These are phyloP conservation scores for Naegleria lovaniensis DNA, from an alignment of 208 protist species.

Conservation along the genomic window DNA sequence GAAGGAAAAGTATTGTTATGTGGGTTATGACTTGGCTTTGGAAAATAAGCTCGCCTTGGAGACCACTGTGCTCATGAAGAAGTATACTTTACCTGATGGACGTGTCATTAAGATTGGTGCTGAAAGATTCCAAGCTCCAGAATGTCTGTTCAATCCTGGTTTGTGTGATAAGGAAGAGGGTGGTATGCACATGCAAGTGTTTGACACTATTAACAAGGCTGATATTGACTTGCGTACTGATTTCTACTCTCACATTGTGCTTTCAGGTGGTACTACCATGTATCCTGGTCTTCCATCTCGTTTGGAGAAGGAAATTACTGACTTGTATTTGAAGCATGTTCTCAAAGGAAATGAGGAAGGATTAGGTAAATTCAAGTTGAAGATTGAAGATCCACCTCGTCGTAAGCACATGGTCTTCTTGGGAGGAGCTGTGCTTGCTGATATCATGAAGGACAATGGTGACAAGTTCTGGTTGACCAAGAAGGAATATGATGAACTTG, in stretches of 20 bases:
- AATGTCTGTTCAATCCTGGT: background rate
- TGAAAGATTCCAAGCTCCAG: background rate
- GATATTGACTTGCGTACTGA: conserved; percentile 67
- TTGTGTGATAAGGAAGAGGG: conserved; percentile 56
- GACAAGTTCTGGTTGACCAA: conserved; percentile 57
- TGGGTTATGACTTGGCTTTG: background rate
- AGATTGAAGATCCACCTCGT: conserved; percentile 42
- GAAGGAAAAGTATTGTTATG: background rate
- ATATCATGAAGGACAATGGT: conserved; percentile 40
- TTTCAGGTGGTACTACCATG: conserved; percentile 91
- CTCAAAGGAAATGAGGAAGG: background rate
- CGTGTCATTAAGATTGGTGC: background rate
- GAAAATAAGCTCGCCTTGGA: background rate
- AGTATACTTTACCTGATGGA: background rate
- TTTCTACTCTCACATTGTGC: conserved; percentile 88
- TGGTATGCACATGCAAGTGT: conserved; percentile 28
- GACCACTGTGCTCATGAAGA: background rate
- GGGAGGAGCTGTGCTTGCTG: conserved; percentile 61
- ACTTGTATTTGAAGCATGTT: conserved; percentile 66
- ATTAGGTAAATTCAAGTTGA: background rate
- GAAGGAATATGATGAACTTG: conserved; percentile 70
- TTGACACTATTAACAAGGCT: conserved; percentile 32
- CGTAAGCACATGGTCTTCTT: conserved; percentile 61
- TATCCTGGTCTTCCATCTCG: conserved; percentile 92
- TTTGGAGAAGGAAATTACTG: conserved; percentile 87